Conservation (phyloP, 805 yeast species). For the Saturnispora dispora region DNA sequence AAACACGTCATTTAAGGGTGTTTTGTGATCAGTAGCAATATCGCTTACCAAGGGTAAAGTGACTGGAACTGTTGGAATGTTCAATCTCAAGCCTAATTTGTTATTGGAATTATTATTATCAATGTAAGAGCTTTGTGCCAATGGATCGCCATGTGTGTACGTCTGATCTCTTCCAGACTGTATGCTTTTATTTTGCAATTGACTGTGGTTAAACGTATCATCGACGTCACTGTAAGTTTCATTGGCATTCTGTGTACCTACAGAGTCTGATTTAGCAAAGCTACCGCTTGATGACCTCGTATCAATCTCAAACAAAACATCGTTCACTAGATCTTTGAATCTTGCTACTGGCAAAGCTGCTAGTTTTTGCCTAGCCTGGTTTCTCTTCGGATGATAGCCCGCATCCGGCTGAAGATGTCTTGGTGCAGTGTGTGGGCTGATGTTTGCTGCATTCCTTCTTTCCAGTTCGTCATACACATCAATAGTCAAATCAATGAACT, state of each 20-base stretch:
- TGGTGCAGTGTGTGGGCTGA: background rate
- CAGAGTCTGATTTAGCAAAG: background rate
- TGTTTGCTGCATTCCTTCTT: constrained; percentile 45
- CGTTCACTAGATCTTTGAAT: constrained; percentile 85
- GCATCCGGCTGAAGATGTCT: constrained; percentile 32
- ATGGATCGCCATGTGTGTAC: background rate
- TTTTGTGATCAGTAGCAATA: constrained; percentile 11
- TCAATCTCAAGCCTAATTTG: constrained; percentile 3
- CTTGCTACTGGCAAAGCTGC: constrained; percentile 74
- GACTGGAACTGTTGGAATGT: constrained; percentile 4
- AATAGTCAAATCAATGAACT: constrained; percentile 82
- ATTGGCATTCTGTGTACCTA: background rate
- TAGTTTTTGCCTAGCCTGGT: constrained; percentile 88
- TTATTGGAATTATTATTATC: constrained; percentile 8
- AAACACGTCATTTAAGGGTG: constrained; percentile 13
- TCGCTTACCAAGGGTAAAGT: background rate
- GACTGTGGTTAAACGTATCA: background rate
- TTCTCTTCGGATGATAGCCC: constrained; percentile 86
- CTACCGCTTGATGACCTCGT: constrained; percentile 28
- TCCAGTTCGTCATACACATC: constrained; percentile 91
- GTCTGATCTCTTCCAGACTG: background rate
- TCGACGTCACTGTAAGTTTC: background rate
- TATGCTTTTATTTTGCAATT: background rate
- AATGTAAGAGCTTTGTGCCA: background rate
- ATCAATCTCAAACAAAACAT: constrained; percentile 78